These are phyloP conservation scores for Calonectria henricotiae DNA, from an alignment of 2,329 filamentous ascomycete species.

Conservation along the genomic window DNA sequence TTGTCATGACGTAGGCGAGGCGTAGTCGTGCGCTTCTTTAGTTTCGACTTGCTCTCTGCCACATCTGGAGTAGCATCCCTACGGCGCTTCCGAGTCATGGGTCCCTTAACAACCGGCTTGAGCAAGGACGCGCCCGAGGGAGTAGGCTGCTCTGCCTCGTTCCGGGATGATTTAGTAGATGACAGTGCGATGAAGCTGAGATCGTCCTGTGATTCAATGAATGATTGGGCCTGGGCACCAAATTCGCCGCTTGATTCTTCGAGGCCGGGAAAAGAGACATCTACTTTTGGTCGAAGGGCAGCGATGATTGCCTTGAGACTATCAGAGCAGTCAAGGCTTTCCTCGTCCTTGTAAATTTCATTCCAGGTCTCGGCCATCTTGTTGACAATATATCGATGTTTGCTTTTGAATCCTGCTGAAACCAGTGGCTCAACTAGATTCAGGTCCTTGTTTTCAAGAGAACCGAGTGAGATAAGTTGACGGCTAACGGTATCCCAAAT, in stretches of 20 bases:
- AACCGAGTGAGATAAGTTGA: constrained; percentile 57
- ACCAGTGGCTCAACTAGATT: constrained; percentile 70
- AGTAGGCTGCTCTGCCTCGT: constrained; percentile 41
- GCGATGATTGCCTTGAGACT: constrained; percentile 75
- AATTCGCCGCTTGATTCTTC: constrained; percentile 60
- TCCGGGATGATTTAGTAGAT: constrained; percentile 53
- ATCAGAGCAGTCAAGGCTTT: constrained; percentile 76
- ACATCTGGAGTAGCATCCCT: constrained; percentile 52
- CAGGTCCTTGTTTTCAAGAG: constrained; percentile 64
- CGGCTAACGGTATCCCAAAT: constrained; percentile 69
- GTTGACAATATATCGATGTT: constrained; percentile 70
- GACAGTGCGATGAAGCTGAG: constrained; percentile 55
- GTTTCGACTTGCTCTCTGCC: constrained; percentile 43
- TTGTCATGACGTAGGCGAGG: constrained; percentile 81
- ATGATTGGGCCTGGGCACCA: constrained; percentile 60
- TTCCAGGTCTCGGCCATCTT: constrained; percentile 77
- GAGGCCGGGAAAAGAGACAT: constrained; percentile 65
- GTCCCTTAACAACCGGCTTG: constrained; percentile 45
- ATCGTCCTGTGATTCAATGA: constrained; percentile 69
- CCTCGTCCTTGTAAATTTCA: constrained; percentile 74
- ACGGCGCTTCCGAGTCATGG: constrained; percentile 52
- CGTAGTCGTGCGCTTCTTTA: constrained; percentile 57
- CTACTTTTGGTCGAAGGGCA: constrained; percentile 70
- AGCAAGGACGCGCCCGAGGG: constrained; percentile 40
- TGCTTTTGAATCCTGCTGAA: constrained; percentile 72